phyloP scores from a whole-genome alignment of 2,329 filamentous ascomycete species.

The Colletotrichum sansevieriae region DNA sequence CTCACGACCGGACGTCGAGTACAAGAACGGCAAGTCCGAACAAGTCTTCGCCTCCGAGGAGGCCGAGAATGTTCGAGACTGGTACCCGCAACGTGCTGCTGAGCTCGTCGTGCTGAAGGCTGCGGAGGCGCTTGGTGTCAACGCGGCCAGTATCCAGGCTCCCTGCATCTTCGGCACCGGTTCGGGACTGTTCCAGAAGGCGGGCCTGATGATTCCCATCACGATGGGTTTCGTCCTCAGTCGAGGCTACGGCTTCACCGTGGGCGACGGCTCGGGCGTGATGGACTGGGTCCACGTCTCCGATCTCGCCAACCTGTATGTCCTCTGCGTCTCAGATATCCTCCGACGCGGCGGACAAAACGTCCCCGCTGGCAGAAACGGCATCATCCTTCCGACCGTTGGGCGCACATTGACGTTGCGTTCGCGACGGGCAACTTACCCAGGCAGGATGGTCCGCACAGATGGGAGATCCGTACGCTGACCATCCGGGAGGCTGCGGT shows the following conservation, averaged over 20 bases:
- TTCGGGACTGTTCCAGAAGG: conserved; percentile 40
- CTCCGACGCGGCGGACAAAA: conserved; percentile 18
- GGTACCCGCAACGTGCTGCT: conserved; percentile 43
- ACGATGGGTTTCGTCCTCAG: conserved; percentile 43
- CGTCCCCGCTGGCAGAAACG: conserved; percentile 18
- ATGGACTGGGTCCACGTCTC: conserved; percentile 42
- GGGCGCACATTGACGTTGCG: conserved; percentile 26
- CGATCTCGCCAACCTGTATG: conserved; percentile 43
- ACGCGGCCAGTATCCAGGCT: conserved; percentile 40
- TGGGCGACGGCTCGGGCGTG: conserved; percentile 39
- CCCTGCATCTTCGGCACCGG: conserved; percentile 41
- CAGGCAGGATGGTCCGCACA: conserved; percentile 11
- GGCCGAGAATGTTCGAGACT: conserved; percentile 38
- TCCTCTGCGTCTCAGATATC: conserved; percentile 35
- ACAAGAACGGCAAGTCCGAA: conserved; percentile 32
- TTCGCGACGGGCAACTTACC: conserved; percentile 41
- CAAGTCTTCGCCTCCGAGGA: conserved; percentile 39
- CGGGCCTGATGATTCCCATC: conserved; percentile 40
- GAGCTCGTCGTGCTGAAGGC: conserved; percentile 40
- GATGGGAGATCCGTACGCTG: conserved; percentile 28
- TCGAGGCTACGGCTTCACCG: conserved; percentile 39
- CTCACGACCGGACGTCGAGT: conserved; percentile 33
- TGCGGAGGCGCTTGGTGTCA: conserved; percentile 32
- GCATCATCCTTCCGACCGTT: conserved; percentile 35
- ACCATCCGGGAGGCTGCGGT: conserved; percentile 35